Conservation (phyloP, 2,329 filamentous ascomycete genomes). For the Penicillium sp. region DNA sequence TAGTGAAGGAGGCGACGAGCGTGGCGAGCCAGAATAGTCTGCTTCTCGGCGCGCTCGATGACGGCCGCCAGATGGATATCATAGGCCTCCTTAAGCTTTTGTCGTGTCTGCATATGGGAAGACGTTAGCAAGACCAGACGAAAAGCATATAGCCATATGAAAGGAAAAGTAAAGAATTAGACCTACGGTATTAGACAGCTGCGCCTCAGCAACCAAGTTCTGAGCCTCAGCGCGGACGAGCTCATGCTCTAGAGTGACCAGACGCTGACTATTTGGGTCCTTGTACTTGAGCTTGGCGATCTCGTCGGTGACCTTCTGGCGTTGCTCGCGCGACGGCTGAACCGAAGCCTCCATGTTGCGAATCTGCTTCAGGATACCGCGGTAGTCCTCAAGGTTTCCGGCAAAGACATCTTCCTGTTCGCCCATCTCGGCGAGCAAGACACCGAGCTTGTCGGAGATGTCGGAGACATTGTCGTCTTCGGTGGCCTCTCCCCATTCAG, state of each 20-base stretch:
- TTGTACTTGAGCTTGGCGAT: conserved; percentile 88
- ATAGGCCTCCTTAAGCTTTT: conserved; percentile 94
- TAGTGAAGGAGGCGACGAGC: conserved; percentile 78
- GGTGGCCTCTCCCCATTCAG: conserved; percentile 93
- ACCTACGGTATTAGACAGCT: conserved; percentile 87
- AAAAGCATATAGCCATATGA: background rate
- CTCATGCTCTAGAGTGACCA: conserved; percentile 89
- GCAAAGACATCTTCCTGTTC: conserved; percentile 90
- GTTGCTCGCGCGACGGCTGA: conserved; percentile 83
- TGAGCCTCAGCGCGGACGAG: conserved; percentile 93
- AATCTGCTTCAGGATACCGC: conserved; percentile 80
- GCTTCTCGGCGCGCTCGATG: conserved; percentile 95
- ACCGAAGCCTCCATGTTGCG: conserved; percentile 94
- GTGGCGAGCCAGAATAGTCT: conserved; percentile 88
- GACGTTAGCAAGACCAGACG: conserved; percentile 6
- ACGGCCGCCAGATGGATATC: conserved; percentile 82
- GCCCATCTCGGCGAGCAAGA: conserved; percentile 85
- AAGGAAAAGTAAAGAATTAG: background rate
- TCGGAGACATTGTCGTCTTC: conserved; percentile 83
- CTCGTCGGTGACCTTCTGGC: conserved; percentile 84
- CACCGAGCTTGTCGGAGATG: conserved; percentile 91
- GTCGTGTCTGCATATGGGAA: conserved; percentile 64
- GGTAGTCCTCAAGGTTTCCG: conserved; percentile 79
- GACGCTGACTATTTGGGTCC: conserved; percentile 76
- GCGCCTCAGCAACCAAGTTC: conserved; percentile 91